Percentiles rank a stretch among this genome's conserved stretches.
These are phyloP conservation scores for Gaultheria prostrata DNA, from an alignment of 148 eudicot genomes.

Conservation along the genomic window DNA sequence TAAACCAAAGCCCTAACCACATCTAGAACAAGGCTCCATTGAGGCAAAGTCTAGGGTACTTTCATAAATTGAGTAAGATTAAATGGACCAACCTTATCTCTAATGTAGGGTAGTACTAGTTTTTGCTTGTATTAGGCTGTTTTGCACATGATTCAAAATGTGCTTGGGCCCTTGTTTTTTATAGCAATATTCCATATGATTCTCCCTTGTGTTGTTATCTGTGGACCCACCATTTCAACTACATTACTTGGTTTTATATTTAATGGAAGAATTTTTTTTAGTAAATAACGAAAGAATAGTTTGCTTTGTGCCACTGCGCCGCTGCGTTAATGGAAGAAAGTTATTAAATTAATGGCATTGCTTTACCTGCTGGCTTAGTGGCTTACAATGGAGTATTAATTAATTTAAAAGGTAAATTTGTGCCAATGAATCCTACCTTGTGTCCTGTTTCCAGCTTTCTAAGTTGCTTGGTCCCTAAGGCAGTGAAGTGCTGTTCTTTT, in stretches of 20 bases:
- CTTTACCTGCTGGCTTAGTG: neutral
- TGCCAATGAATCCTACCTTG: neutral
- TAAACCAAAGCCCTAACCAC: neutral
- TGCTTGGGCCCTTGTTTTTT: neutral
- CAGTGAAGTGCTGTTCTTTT: neutral
- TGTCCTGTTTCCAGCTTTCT: neutral
- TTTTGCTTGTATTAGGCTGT: neutral
- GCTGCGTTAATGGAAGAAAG: no score
- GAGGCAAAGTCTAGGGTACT: neutral
- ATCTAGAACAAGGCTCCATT: neutral
- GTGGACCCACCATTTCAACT: no score
- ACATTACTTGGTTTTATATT: no score
- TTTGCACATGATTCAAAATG: neutral
- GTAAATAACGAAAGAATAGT: no score
- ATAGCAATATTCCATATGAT: no score
- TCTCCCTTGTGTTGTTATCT: no score
- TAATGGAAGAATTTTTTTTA: no score
- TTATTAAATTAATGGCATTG: no score
- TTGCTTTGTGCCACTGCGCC: no score
- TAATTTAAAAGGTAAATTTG: neutral
- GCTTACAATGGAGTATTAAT: neutral
- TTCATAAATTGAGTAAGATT: neutral
- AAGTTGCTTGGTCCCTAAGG: constrained; percentile 5
- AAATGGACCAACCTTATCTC: neutral
- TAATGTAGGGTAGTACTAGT: neutral